These are phyloP conservation scores for Magnusiomyces tetraspermus DNA, from an alignment of 1,139 yeast species.

Conservation along the genomic window DNA sequence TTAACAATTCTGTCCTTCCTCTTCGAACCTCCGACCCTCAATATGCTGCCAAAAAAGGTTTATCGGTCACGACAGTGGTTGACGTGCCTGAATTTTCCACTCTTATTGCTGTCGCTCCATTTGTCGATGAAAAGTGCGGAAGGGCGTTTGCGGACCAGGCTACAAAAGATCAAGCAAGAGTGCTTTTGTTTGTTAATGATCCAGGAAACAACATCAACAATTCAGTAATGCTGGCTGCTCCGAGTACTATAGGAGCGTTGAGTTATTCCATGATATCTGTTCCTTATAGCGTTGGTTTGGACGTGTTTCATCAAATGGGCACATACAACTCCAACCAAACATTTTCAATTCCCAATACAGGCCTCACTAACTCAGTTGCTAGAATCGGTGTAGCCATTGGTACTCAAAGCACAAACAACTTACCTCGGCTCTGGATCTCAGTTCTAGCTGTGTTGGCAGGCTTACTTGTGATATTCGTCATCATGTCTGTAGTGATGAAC, in stretches of 20 bases:
- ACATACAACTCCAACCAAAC: conserved; percentile 8
- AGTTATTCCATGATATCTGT: conserved; percentile 2
- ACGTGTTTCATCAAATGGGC: conserved; percentile 10
- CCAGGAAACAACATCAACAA: background rate
- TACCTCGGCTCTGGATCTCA: conserved; percentile 16
- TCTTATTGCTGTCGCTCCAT: conserved; percentile 13
- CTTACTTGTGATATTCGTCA: conserved; percentile 10
- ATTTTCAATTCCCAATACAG: conserved; percentile 5
- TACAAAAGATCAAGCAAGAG: conserved; percentile 8
- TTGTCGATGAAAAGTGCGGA: conserved; percentile 7
- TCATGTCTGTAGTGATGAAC: conserved; percentile 17
- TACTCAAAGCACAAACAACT: background rate
- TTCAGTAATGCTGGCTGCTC: conserved; percentile 1
- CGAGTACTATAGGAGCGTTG: conserved; percentile 4
- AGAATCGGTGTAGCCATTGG: conserved; percentile 11
- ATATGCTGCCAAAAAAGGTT: background rate
- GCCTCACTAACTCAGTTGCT: background rate
- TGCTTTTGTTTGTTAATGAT: conserved; percentile 12
- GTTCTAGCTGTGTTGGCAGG: conserved; percentile 17
- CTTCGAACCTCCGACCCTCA: background rate
- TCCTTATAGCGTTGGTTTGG: conserved; percentile 5
- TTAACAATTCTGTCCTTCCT: conserved; percentile 7
- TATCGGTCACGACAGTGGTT: background rate
- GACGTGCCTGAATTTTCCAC: conserved; percentile 12
- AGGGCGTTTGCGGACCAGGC: conserved; percentile 12